phyloP scores from a whole-genome alignment of 371 early-diverging fungal species.

The Chytridium lagenaria region DNA sequence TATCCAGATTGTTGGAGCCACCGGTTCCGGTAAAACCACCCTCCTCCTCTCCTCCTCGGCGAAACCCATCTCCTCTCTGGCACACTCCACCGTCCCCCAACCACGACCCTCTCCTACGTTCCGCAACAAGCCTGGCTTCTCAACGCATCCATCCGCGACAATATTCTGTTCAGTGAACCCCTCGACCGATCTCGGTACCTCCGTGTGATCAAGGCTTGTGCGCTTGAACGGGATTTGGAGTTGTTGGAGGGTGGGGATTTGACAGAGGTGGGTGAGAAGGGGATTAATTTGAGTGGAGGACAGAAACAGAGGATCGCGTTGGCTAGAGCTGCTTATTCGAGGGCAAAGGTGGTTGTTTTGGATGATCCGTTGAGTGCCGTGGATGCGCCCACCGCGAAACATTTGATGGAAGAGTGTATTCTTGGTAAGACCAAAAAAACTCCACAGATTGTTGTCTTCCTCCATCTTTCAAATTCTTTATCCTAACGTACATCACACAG shows the following conservation, averaged over 20 bases:
- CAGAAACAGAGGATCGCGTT: conserved; percentile 63
- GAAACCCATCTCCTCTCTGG: conserved; percentile 37
- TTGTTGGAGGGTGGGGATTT: conserved; percentile 43
- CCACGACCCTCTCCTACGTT: conserved; percentile 39
- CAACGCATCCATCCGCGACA: conserved; percentile 51
- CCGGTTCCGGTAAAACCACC: conserved; percentile 71
- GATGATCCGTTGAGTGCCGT: conserved; percentile 61
- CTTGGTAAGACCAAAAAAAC: conserved; percentile 57
- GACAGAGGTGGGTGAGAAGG: conserved; percentile 52
- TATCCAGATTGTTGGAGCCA: conserved; percentile 62
- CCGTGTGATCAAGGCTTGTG: conserved; percentile 38
- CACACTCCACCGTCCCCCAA: neutral
- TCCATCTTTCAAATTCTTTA: conserved; percentile 42
- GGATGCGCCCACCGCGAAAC: conserved; percentile 88
- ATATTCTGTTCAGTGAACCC: conserved; percentile 48
- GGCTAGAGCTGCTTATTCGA: conserved; percentile 52
- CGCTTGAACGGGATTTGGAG: conserved; percentile 40
- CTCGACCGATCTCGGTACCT: conserved; percentile 45
- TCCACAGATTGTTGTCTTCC: conserved; percentile 69
- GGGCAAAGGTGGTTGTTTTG: conserved; percentile 31
- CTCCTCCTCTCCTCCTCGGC: conserved; percentile 48
- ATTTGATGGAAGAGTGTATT: conserved; percentile 62
- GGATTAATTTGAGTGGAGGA: conserved; percentile 34
- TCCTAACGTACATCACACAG: neutral
- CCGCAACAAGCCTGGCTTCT: conserved; percentile 49